phyloP scores from a whole-genome alignment of 495 filamentous ascomycete genomes.

The Aspergillus saccharolyticus region DNA sequence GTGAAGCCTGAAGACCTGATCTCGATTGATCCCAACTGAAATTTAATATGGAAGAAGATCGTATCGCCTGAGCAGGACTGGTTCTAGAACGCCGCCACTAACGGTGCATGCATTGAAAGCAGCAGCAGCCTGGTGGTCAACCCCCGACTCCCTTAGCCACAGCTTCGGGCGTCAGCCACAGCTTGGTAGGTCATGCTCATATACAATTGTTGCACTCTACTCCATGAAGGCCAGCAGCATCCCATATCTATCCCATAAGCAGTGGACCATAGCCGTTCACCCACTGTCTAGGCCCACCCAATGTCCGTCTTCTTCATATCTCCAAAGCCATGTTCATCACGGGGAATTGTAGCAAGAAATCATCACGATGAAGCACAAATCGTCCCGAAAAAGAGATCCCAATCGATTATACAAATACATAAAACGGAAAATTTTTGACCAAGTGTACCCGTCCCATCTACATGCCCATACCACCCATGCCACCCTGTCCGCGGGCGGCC shows the following conservation, averaged over 20 bases:
- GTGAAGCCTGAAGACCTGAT: too few species aligned
- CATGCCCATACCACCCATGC: slow-evolving; percentile 43
- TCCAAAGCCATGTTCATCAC: neutral
- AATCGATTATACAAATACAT: slow-evolving; percentile 9
- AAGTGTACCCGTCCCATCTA: slow-evolving; percentile 24
- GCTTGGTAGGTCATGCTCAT: neutral
- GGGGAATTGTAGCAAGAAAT: neutral
- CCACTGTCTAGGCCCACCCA: neutral
- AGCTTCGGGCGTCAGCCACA: slow-evolving; percentile 10
- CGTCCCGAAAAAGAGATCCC: slow-evolving; percentile 4
- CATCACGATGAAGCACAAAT: neutral
- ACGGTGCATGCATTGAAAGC: slow-evolving; percentile 16
- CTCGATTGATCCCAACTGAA: too few species aligned
- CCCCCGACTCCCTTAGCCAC: too few species aligned
- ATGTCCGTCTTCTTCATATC: too few species aligned
- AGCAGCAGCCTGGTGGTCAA: slow-evolving; percentile 19
- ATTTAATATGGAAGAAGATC: too few species aligned
- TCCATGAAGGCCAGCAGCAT: too few species aligned
- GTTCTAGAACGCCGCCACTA: slow-evolving; percentile 7
- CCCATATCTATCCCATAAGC: neutral
- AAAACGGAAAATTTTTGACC: neutral
- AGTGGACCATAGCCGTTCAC: too few species aligned
- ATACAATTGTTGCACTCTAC: too few species aligned
- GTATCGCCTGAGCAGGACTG: neutral
- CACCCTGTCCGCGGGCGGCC: slow-evolving; percentile 47